Evolutionary conservation across 345 rosid genomes (phyloP).

Genomic region (Aquilaria yunnanensis): DNA sequence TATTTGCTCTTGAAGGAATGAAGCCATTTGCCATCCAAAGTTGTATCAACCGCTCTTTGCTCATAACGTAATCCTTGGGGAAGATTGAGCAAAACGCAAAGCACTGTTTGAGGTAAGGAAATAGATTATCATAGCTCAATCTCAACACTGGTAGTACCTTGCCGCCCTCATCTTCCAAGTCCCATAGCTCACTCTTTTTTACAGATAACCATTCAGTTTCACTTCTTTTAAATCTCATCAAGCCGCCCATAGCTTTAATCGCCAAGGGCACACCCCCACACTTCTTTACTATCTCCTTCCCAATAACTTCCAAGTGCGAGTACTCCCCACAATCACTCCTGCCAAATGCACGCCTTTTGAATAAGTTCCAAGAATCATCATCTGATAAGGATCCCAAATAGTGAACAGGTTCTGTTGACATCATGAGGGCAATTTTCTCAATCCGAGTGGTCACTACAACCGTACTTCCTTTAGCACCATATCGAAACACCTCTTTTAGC

Average conservation of each 20-base stretch:
- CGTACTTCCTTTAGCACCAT: constrained; percentile 2
- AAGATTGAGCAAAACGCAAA: constrained; percentile 19
- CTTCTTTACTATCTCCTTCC: constrained; percentile 13
- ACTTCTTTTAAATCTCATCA: constrained; percentile 19
- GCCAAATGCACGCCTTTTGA: constrained; percentile 13
- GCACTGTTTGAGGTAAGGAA: constrained; percentile 8
- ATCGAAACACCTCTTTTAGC: background rate
- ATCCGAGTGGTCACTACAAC: constrained; percentile 5
- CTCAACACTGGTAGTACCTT: constrained; percentile 5
- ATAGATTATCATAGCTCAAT: constrained; percentile 11
- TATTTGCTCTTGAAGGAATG: background rate
- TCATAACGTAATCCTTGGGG: constrained; percentile 11
- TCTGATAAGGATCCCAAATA: constrained; percentile 2
- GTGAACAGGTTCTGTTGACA: background rate
- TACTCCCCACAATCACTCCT: background rate
- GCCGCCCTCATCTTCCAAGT: background rate
- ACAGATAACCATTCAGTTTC: constrained; percentile 10
- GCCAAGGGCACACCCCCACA: constrained; percentile 15
- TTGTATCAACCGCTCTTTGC: background rate
- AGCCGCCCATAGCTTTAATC: constrained; percentile 18
- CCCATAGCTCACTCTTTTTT: constrained; percentile 23
- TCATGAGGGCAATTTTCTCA: constrained; percentile 7
- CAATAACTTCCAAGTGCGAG: background rate
- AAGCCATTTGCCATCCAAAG: constrained; percentile 21
- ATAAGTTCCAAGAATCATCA: constrained; percentile 7